Evolutionary conservation across 208 protist species (phyloP).

Genomic region (Acanthamoeba triangularis): DNA sequence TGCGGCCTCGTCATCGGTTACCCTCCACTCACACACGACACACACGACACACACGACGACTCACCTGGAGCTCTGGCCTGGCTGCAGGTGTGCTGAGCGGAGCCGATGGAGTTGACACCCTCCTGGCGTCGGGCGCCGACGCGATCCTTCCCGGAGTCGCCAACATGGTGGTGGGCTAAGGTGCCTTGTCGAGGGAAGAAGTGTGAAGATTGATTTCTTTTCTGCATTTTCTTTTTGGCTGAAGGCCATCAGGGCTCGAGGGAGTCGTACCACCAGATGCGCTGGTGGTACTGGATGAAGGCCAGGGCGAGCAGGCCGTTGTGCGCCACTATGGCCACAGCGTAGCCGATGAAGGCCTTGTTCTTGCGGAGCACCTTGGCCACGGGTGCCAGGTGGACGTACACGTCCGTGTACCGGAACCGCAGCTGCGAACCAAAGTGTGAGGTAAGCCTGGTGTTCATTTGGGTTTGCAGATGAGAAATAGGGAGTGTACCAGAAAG

Average conservation of each 20-base stretch:
- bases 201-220: no score
- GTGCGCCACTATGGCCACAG: constrained; percentile 58
- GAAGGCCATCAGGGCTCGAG: not conserved
- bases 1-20: constrained; percentile 73
- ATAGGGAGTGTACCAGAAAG: not conserved
- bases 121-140: constrained; percentile 75
- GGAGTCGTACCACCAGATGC: constrained; percentile 79
- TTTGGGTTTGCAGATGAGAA: no score
- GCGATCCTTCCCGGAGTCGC: constrained; percentile 57
- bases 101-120: constrained; percentile 62
- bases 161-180: constrained; percentile 46
- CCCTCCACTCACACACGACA: not conserved
- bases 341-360: constrained; percentile 14
- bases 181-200: no score
- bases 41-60: not conserved
- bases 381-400: not conserved
- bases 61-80: not conserved
- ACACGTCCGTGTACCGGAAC: constrained; percentile 26
- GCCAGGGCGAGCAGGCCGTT: constrained; percentile 62
- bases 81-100: constrained; percentile 71
- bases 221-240: no score
- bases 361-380: constrained; percentile 20
- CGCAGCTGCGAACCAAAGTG: not conserved
- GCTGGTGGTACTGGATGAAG: constrained; percentile 74
- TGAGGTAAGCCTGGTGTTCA: no score